A percentile compares a stretch with the other conserved stretches of the same genome.
These are phyloP conservation scores for Pogostemon cablin DNA, from an alignment of 257 asterid species.

Conservation along the genomic window DNA sequence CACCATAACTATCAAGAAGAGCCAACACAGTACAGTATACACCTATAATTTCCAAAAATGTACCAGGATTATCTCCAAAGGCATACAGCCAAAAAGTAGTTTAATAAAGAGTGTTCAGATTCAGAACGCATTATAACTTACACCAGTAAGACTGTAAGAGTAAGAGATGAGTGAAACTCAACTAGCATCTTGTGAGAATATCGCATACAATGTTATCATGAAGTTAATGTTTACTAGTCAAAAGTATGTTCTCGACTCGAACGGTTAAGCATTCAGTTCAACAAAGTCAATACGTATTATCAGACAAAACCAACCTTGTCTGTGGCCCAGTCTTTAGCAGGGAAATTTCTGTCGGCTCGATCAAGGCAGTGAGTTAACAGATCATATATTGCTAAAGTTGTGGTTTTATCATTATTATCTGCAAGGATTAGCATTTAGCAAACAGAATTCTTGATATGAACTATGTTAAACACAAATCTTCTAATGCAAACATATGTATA, in stretches of 20 bases:
- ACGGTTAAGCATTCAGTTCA: not conserved
- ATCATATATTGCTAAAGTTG: slow-evolving; percentile 51
- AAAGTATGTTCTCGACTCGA: not conserved
- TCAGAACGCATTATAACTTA: too few species aligned
- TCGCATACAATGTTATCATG: not conserved
- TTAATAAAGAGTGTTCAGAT: too few species aligned
- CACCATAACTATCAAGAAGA: slow-evolving; percentile 31
- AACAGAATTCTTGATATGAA: not conserved
- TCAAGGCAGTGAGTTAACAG: slow-evolving; percentile 67
- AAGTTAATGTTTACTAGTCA: not conserved
- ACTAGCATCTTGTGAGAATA: not conserved
- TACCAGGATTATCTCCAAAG: not conserved
- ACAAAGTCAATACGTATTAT: not conserved
- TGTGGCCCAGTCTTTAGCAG: slow-evolving; percentile 34
- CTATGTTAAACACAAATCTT: slow-evolving; percentile 8
- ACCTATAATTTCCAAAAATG: slow-evolving; percentile 19
- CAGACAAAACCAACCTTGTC: slow-evolving; percentile 47
- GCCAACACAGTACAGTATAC: not conserved
- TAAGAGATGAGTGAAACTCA: too few species aligned
- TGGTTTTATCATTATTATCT: slow-evolving; percentile 53
- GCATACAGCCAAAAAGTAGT: not conserved
- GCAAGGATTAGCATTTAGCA: slow-evolving; percentile 34
- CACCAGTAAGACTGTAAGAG: too few species aligned
- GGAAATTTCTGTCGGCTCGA: slow-evolving; percentile 73
- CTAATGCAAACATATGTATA: not conserved